These are phyloP conservation scores for Paratinospora sagittata DNA, from an alignment of 164 flowering plant genomes.

Conservation along the genomic window DNA sequence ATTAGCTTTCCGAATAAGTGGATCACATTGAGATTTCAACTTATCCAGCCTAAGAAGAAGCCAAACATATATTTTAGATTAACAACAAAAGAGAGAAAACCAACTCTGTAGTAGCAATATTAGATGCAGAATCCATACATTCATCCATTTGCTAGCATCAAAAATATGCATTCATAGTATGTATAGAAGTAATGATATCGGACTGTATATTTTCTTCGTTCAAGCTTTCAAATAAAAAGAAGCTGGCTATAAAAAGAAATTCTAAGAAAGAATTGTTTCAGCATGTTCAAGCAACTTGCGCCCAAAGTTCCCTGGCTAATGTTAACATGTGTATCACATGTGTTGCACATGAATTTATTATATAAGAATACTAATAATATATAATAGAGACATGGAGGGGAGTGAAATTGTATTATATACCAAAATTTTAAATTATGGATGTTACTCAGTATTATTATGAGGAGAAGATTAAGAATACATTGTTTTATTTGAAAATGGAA, in stretches of 20 bases:
- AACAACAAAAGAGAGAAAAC: too few species aligned
- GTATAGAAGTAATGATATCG: background rate
- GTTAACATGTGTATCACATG: background rate
- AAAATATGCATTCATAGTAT: background rate
- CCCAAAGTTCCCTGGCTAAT: background rate
- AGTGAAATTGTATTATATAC: too few species aligned
- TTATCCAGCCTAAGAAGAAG: constrained; percentile 32
- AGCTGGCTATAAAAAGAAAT: background rate
- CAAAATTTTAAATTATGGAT: too few species aligned
- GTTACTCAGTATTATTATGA: too few species aligned
- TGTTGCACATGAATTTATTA: too few species aligned
- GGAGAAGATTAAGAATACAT: too few species aligned
- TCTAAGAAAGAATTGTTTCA: background rate
- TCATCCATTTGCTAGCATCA: background rate
- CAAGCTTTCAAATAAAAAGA: background rate
- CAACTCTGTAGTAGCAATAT: background rate
- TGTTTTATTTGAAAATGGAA: too few species aligned
- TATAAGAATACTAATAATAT: too few species aligned
- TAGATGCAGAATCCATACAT: background rate
- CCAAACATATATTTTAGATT: background rate
- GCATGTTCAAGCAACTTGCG: background rate
- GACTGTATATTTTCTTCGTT: background rate
- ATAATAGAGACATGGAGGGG: too few species aligned
- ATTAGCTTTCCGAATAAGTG: constrained; percentile 33
- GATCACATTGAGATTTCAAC: constrained; percentile 26